These are phyloP conservation scores for Mycena sp. DNA, from an alignment of 1,284 basidiomycete species.

Conservation along the genomic window DNA sequence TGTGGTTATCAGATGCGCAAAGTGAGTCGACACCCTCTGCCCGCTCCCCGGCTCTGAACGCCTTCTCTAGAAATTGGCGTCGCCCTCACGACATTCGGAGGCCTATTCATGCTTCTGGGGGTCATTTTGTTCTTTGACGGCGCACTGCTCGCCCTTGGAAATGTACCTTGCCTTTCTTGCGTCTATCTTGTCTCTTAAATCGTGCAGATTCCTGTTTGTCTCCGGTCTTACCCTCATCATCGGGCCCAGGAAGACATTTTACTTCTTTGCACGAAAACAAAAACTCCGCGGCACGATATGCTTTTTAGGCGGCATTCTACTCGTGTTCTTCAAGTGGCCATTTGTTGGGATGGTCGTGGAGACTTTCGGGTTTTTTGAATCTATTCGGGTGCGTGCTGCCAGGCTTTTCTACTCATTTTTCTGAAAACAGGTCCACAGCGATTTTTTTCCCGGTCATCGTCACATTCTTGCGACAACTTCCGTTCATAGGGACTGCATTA, in stretches of 20 bases:
- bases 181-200: conserved; percentile 6
- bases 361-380: conserved; percentile 95
- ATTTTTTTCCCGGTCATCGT: conserved; percentile 99
- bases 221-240: conserved; percentile 94
- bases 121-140: conserved; percentile 98
- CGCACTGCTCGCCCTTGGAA: conserved; percentile 95
- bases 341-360: conserved; percentile 95
- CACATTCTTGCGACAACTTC: conserved; percentile 94
- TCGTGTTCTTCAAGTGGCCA: conserved; percentile 93
- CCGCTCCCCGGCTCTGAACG: not conserved
- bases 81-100: conserved; percentile 96
- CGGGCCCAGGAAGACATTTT: conserved; percentile 95
- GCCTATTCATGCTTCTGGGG: conserved; percentile 95
- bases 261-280: conserved; percentile 97
- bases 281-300: conserved; percentile 95
- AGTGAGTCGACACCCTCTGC: conserved; percentile 1
- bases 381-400: conserved; percentile 90
- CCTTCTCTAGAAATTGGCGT: conserved; percentile 86
- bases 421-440: conserved; percentile 58
- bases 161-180: conserved; percentile 62
- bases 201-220: conserved; percentile 87
- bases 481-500: conserved; percentile 89
- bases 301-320: conserved; percentile 89
- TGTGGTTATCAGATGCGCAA: conserved; percentile 29
- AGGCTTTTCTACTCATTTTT: not conserved